A percentile compares a stretch with the other conserved stretches of the same genome.
These are phyloP conservation scores for Crithidia expoeki DNA, from an alignment of 208 protist genomes.

Conservation along the genomic window DNA sequence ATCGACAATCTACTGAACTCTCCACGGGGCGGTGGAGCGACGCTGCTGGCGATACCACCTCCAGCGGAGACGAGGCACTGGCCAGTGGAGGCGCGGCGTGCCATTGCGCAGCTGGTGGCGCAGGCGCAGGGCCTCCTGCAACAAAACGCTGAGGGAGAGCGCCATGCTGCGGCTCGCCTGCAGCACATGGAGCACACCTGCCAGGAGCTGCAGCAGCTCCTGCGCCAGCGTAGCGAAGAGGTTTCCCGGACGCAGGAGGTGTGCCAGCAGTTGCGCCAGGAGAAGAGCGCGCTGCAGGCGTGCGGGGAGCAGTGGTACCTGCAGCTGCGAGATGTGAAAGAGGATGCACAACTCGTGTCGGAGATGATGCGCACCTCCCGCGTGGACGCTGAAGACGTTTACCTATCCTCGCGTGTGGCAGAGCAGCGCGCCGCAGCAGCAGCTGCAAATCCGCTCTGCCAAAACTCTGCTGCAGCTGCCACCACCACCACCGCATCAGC, in stretches of 20 bases:
- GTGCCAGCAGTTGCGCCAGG: slow-evolving; percentile 39
- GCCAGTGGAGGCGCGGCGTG: slow-evolving; percentile 51
- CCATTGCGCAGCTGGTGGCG: slow-evolving; percentile 47
- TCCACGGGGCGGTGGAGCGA: not conserved
- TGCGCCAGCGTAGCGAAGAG: slow-evolving; percentile 35
- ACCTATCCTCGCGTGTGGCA: slow-evolving; percentile 27
- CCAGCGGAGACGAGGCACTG: slow-evolving; percentile 38
- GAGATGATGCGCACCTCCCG: slow-evolving; percentile 62
- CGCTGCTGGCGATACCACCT: slow-evolving; percentile 29
- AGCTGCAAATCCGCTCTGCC: slow-evolving; percentile 6
- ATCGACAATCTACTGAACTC: not conserved
- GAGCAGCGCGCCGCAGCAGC: slow-evolving; percentile 23
- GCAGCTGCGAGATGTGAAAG: slow-evolving; percentile 65
- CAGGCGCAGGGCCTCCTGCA: slow-evolving; percentile 54
- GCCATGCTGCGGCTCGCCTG: slow-evolving; percentile 46
- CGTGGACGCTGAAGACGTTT: slow-evolving; percentile 58
- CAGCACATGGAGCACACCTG: slow-evolving; percentile 54
- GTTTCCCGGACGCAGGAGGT: slow-evolving; percentile 39
- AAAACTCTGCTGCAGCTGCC: not conserved
- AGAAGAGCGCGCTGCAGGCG: slow-evolving; percentile 38
- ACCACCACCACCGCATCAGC: not conserved
- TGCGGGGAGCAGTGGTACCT: slow-evolving; percentile 40
- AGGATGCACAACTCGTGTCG: slow-evolving; percentile 73
- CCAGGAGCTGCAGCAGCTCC: slow-evolving; percentile 43
- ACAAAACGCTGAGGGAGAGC: slow-evolving; percentile 60